Percentiles rank a stretch among this genome's conserved stretches.
phyloP scores from a whole-genome alignment of 2,329 filamentous ascomycete genomes.

The Ophiostoma angusticollis region DNA sequence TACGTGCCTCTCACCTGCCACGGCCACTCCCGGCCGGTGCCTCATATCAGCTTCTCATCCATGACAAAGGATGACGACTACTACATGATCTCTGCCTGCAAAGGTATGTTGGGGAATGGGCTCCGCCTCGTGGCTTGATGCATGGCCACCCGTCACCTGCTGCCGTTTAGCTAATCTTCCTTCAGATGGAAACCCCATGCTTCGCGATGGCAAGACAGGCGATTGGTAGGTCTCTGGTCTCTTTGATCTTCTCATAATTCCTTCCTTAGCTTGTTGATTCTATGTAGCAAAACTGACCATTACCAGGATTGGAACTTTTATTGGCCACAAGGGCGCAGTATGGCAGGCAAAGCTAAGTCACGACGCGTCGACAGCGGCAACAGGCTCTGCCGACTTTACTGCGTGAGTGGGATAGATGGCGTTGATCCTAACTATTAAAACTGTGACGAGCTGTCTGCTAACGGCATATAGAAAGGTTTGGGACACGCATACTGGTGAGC shows the following conservation, averaged over 20 bases:
- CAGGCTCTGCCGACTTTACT: conserved; percentile 90
- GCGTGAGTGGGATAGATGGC: conserved; percentile 43
- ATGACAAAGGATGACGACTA: conserved; percentile 73
- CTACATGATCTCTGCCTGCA: conserved; percentile 88
- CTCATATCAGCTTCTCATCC: conserved; percentile 80
- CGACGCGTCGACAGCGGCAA: conserved; percentile 78
- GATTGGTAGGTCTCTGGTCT: conserved; percentile 59
- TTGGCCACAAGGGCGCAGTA: conserved; percentile 95
- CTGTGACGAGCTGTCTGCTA: neutral
- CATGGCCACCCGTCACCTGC: neutral
- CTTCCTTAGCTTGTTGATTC: too few species aligned
- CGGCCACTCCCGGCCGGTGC: conserved; percentile 83
- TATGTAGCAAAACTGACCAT: conserved; percentile 33
- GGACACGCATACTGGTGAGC: conserved; percentile 91
- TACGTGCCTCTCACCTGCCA: conserved; percentile 89
- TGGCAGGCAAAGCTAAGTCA: conserved; percentile 90
- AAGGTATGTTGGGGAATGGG: too few species aligned
- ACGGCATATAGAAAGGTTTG: conserved; percentile 62
- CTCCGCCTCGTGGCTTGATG: too few species aligned
- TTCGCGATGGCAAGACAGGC: conserved; percentile 87
- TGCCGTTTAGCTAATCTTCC: neutral
- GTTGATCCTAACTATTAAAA: too few species aligned
- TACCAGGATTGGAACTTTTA: conserved; percentile 90
- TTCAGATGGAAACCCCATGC: conserved; percentile 93
- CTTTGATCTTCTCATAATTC: too few species aligned